These are phyloP conservation scores for Cystofilobasidium macerans DNA, from an alignment of 768 basidiomycete genomes.

Conservation along the genomic window DNA sequence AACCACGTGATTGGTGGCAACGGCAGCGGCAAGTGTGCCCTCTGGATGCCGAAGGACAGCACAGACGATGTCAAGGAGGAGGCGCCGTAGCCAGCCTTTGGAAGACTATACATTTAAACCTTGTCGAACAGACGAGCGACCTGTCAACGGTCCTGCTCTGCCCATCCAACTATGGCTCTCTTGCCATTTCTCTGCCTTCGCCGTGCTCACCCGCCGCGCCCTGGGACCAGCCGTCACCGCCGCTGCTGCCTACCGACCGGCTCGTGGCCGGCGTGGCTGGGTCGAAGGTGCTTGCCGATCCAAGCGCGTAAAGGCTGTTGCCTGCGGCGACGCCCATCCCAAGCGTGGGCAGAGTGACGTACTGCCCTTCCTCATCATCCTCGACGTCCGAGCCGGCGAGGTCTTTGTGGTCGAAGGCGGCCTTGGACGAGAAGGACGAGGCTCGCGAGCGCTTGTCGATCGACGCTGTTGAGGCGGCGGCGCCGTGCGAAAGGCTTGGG, in stretches of 20 bases:
- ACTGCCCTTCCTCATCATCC: slow-evolving; percentile 3
- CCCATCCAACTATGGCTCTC: too few relatives aligned
- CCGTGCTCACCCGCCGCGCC: too few relatives aligned
- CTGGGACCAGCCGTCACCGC: too few relatives aligned
- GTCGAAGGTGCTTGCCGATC: neutral
- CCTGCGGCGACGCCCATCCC: neutral
- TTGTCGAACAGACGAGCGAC: too few relatives aligned
- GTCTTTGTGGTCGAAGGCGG: neutral
- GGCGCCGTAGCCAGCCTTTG: too few relatives aligned
- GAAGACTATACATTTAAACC: too few relatives aligned
- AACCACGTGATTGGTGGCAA: slow-evolving; percentile 39
- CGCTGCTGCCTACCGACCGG: too few relatives aligned
- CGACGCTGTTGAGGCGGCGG: neutral
- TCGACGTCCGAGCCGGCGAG: neutral
- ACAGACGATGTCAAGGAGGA: too few relatives aligned
- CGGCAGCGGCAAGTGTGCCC: slow-evolving; percentile 37
- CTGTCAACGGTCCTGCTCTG: too few relatives aligned
- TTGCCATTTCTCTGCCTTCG: too few relatives aligned
- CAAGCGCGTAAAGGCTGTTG: neutral
- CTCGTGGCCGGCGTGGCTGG: neutral
- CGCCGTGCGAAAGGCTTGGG: neutral
- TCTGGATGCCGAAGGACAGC: slow-evolving; percentile 28
- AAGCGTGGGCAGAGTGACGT: neutral
- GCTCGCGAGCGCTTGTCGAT: neutral
- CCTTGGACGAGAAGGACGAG: neutral